A percentile compares a stretch with the other conserved stretches of the same genome.
Conservation (phyloP, 2,329 filamentous ascomycete genomes). For the Epicoccum sorghinum region DNA sequence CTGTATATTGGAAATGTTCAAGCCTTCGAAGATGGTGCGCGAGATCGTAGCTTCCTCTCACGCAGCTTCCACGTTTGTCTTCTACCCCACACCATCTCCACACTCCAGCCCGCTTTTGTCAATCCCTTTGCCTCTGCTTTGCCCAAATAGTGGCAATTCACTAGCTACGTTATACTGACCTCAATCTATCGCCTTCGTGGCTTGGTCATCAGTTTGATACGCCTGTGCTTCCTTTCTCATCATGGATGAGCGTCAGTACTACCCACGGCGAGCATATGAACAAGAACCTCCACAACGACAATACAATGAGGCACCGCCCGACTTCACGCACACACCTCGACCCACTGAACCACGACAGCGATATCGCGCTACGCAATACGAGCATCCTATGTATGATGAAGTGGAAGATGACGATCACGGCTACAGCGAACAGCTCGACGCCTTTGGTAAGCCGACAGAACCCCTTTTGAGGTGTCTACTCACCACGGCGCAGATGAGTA, state of each 20-base stretch:
- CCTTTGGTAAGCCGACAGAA: slow-evolving; percentile 53
- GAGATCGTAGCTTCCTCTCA: background rate
- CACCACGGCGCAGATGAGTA: slow-evolving; percentile 39
- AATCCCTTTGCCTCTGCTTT: too few relatives aligned
- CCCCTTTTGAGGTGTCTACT: background rate
- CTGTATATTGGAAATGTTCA: too few relatives aligned
- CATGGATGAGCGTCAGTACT: slow-evolving; percentile 1
- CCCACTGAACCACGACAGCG: slow-evolving; percentile 27
- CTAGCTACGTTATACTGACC: too few relatives aligned
- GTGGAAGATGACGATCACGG: slow-evolving; percentile 36
- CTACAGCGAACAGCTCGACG: slow-evolving; percentile 47
- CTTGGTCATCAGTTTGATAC: background rate
- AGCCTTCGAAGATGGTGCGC: background rate
- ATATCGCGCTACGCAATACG: slow-evolving; percentile 29
- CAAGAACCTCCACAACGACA: slow-evolving; percentile 3
- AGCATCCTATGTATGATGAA: slow-evolving; percentile 24
- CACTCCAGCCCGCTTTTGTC: background rate
- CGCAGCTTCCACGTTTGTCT: too few relatives aligned
- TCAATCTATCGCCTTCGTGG: too few relatives aligned
- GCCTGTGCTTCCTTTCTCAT: background rate
- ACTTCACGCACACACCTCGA: slow-evolving; percentile 17
- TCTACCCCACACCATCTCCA: background rate
- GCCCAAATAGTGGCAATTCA: too few relatives aligned
- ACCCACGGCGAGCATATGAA: background rate
- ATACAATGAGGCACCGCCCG: slow-evolving; percentile 22